These are phyloP conservation scores for Nakazawaea wickerhamii DNA, from an alignment of 805 yeast species.

Conservation along the genomic window DNA sequence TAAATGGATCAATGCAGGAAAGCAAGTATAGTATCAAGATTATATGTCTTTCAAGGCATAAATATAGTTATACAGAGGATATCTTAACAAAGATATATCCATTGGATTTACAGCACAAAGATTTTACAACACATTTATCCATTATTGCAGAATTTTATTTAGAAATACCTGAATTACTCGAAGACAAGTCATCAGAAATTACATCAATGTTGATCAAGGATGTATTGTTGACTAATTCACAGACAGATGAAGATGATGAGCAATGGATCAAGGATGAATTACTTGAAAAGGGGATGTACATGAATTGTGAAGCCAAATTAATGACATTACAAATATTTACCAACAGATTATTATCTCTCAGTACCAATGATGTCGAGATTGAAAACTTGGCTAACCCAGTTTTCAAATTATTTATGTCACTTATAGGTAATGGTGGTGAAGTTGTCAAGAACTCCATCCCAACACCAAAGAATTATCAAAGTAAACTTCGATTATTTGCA, in stretches of 20 bases:
- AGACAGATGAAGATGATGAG: slow-evolving; percentile 21
- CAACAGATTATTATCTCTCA: slow-evolving; percentile 7
- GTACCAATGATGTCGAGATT: slow-evolving; percentile 19
- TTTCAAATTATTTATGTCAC: slow-evolving; percentile 57
- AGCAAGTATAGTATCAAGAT: slow-evolving; percentile 62
- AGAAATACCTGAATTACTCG: slow-evolving; percentile 42
- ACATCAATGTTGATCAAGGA: slow-evolving; percentile 57
- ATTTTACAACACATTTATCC: slow-evolving; percentile 52
- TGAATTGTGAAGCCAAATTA: slow-evolving; percentile 41
- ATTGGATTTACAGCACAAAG: slow-evolving; percentile 29
- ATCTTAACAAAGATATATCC: slow-evolving; percentile 46
- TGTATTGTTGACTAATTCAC: slow-evolving; percentile 49
- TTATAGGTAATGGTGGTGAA: slow-evolving; percentile 77
- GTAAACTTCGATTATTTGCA: slow-evolving; percentile 60
- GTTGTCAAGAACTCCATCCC: slow-evolving; percentile 47
- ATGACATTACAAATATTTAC: slow-evolving; percentile 20
- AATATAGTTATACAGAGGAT: slow-evolving; percentile 33
- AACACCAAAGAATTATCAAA: slow-evolving; percentile 59
- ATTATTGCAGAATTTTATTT: slow-evolving; percentile 54
- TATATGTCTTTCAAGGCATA: slow-evolving; percentile 40
- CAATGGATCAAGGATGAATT: slow-evolving; percentile 45
- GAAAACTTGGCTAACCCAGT: slow-evolving; percentile 53
- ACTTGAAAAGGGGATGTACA: slow-evolving; percentile 28
- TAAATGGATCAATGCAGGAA: slow-evolving; percentile 50
- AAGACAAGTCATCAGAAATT: slow-evolving; percentile 50